Base-by-base conservation (phyloP, 768 basidiomycete genomes). In the Pisolithus albus region DNA sequence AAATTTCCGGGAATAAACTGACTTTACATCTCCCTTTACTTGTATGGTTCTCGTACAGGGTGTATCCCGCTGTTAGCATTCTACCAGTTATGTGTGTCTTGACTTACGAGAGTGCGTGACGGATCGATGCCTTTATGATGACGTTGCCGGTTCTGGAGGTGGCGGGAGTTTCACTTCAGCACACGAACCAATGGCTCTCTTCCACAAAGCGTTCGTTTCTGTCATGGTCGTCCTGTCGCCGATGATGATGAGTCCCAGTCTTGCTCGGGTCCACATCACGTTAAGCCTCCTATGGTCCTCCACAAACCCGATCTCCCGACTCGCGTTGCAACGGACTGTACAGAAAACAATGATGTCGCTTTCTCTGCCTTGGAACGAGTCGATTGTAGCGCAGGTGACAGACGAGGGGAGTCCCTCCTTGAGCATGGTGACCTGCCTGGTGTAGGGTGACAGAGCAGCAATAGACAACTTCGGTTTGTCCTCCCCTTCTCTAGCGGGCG, bases 201-300 rank as follows among this genome's bases (percentile, higher is more conserved):
- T 74, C 83, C 83, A 84, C 18, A 82, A 59, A 24, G 59, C 54
- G 23, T 73, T 73, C 36, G 56, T 63, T 36, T 61, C 64, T 6
- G 60, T 67, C 69, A 84, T 67, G 8, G 83, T 84, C 1, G 58
- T 62, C 26, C 67, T 66, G 61, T 84, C 76, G 0, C 84, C 83
- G n/a, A 85, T 69, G 28, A 86, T 68, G 48, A 86, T 74, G 56
- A 86, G 61, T 0, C 74, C 84, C 32, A 79, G 58, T 55, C 72
- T 70, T 1, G 83, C 80, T 1, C 84, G 67, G 13, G 84, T 86
- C 84, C 83, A 86, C 72, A 82, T 82, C 7, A 86, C 84, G 58
- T 86, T 84, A 58, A 83, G 61, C 55, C 82, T 59, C 50, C 82
- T 68, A 44, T 69, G 73, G 62, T 84, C 82, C 23, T 81, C 80